These are phyloP conservation scores for Candida adriatica DNA, from an alignment of 805 yeast genomes.

Conservation along the genomic window DNA sequence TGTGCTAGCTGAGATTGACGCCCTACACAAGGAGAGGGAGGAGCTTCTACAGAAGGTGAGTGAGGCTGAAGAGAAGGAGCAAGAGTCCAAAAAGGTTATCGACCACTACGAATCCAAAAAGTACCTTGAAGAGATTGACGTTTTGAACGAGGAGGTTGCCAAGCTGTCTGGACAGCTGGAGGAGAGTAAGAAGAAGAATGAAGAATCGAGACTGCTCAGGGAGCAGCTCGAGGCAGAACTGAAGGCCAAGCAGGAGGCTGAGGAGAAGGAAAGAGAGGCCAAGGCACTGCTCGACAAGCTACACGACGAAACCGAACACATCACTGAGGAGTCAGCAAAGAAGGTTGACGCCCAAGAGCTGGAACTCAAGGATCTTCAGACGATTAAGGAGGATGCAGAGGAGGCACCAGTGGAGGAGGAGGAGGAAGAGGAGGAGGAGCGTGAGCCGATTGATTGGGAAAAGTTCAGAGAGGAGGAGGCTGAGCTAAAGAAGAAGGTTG, in stretches of 20 bases:
- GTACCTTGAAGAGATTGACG: conserved; percentile 13
- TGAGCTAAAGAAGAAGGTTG: conserved; percentile 9
- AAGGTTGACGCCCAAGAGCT: conserved; percentile 9
- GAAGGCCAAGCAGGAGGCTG: conserved; percentile 9
- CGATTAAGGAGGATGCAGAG: conserved; percentile 1
- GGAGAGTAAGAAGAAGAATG: conserved; percentile 9
- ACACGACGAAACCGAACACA: conserved; percentile 13
- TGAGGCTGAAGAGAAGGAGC: conserved; percentile 10
- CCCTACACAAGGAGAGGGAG: conserved; percentile 16
- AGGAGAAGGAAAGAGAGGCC: conserved; percentile 9
- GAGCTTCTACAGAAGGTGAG: conserved; percentile 7
- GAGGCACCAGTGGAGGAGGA: conserved; percentile 2
- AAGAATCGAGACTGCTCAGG: conserved; percentile 8
- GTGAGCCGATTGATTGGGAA: conserved; percentile 1
- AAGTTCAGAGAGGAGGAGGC: conserved; percentile 2
- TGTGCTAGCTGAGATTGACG: conserved; percentile 14
- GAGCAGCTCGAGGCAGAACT: conserved; percentile 7
- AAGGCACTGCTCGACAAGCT: conserved; percentile 14
- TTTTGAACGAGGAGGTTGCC: conserved; percentile 14
- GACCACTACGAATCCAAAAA: conserved; percentile 9
- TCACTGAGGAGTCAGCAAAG: conserved; percentile 8
- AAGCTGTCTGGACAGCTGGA: conserved; percentile 9
- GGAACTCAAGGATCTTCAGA: conserved; percentile 9
- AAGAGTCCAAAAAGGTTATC: conserved; percentile 10
- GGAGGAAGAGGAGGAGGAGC: conserved; percentile 1